phyloP scores from a whole-genome alignment of 2,329 filamentous ascomycete species.

The Tolypocladium capitatum region DNA sequence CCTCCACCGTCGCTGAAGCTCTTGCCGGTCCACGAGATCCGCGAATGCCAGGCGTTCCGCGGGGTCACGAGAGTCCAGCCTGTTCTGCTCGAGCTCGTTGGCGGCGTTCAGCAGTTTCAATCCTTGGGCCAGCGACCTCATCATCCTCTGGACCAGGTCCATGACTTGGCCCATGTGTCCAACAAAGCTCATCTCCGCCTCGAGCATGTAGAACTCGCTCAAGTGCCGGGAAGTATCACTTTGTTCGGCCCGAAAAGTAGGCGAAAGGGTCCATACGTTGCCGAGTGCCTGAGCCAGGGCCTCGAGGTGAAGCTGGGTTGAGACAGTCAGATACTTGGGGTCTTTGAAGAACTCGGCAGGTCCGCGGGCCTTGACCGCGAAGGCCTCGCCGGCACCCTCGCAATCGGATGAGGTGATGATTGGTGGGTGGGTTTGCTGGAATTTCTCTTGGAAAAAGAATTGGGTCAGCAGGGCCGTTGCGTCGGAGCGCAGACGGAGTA shows the following conservation, averaged over 20 bases:
- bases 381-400: conserved; percentile 91
- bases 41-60: conserved; percentile 29
- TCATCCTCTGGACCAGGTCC: conserved; percentile 65
- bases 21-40: conserved; percentile 25
- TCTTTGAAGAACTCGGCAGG: conserved; percentile 56
- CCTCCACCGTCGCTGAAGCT: conserved; percentile 58
- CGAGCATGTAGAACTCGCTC: conserved; percentile 98
- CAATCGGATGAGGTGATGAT: conserved; percentile 95
- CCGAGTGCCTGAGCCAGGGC: conserved; percentile 78
- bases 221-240: conserved; percentile 89
- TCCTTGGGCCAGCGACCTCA: conserved; percentile 37
- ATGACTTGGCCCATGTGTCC: conserved; percentile 59
- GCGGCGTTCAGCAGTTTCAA: conserved; percentile 28
- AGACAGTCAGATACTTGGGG: conserved; percentile 92
- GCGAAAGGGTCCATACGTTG: conserved; percentile 86
- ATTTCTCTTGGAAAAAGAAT: conserved; percentile 60
- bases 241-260: conserved; percentile 84
- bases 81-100: conserved; percentile 27
- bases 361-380: conserved; percentile 47
- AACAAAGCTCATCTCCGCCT: conserved; percentile 76
- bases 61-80: conserved; percentile 21
- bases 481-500: conserved; percentile 74
- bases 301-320: conserved; percentile 86
- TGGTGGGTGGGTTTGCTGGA: conserved; percentile 78
- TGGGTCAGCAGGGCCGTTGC: conserved; percentile 57